These are phyloP conservation scores for Quaeritorhiza haematococci DNA, from an alignment of 371 early-diverging fungal species.

Conservation along the genomic window DNA sequence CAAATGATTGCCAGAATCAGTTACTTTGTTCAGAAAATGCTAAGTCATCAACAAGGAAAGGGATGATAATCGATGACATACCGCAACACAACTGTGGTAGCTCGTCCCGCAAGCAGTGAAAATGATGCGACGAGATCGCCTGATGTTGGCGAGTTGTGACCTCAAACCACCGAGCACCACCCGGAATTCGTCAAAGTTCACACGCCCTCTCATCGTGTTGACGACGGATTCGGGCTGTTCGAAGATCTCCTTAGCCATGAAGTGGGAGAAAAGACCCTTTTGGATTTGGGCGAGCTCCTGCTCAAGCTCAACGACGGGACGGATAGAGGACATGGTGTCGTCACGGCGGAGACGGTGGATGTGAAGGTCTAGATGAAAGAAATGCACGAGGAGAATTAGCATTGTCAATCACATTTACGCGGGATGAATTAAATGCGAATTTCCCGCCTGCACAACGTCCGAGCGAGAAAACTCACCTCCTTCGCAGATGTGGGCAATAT, in stretches of 20 bases:
- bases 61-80: conserved; percentile 27
- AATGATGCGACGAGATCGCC: conserved; percentile 94
- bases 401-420: background rate
- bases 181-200: conserved; percentile 90
- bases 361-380: conserved; percentile 67
- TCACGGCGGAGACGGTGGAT: conserved; percentile 95
- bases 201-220: conserved; percentile 99
- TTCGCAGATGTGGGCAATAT: conserved; percentile 94
- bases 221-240: conserved; percentile 99
- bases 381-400: background rate
- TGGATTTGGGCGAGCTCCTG: conserved; percentile 93
- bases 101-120: conserved; percentile 99
- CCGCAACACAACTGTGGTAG: conserved; percentile 94
- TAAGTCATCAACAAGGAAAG: background rate
- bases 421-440: background rate
- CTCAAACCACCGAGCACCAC: conserved; percentile 94
- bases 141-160: conserved; percentile 87
- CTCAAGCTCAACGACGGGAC: conserved; percentile 95
- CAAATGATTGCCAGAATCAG: conserved; percentile 1
- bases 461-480: conserved; percentile 51
- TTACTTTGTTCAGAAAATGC: conserved; percentile 6
- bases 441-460: background rate
- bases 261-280: conserved; percentile 80
- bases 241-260: conserved; percentile 99
- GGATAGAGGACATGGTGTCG: conserved; percentile 80